Evolutionary conservation across 257 asterid species (phyloP).

Genomic region (Solanum okadae): DNA sequence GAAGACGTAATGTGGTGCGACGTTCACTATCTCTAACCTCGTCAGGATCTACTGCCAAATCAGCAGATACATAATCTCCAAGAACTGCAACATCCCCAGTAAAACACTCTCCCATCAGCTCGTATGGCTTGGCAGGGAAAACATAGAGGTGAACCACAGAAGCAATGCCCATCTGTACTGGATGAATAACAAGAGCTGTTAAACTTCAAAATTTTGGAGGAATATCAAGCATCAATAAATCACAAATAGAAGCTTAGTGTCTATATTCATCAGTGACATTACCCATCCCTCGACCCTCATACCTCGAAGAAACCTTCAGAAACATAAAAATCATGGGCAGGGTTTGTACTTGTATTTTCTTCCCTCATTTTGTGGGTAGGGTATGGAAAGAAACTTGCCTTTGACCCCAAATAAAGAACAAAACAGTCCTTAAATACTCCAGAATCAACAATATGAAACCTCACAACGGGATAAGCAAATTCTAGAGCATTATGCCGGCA

Average conservation of each 20-base stretch:
- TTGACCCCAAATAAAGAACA: neutral
- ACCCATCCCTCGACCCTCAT: neutral
- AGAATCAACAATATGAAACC: neutral
- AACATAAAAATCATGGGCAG: neutral
- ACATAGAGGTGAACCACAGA: constrained; percentile 85
- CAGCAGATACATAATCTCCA: constrained; percentile 93
- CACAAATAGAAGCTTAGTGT: neutral
- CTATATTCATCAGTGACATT: neutral
- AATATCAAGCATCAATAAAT: neutral
- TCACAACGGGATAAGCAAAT: neutral
- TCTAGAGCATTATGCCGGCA: neutral
- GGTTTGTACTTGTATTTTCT: neutral
- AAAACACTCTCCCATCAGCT: constrained; percentile 76
- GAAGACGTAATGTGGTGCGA: constrained; percentile 78
- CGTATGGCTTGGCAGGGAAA: constrained; percentile 96
- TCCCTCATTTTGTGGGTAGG: neutral
- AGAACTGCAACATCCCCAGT: constrained; percentile 82
- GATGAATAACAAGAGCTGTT: constrained; percentile 45
- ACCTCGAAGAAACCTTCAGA: neutral
- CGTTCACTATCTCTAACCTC: constrained; percentile 98
- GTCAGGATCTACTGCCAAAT: constrained; percentile 87
- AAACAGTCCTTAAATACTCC: neutral
- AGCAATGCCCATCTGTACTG: constrained; percentile 99
- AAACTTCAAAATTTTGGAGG: constrained; percentile 15
- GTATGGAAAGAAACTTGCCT: neutral